Conservation (phyloP, 1,284 basidiomycete genomes). For the Sporisorium graminicola region DNA sequence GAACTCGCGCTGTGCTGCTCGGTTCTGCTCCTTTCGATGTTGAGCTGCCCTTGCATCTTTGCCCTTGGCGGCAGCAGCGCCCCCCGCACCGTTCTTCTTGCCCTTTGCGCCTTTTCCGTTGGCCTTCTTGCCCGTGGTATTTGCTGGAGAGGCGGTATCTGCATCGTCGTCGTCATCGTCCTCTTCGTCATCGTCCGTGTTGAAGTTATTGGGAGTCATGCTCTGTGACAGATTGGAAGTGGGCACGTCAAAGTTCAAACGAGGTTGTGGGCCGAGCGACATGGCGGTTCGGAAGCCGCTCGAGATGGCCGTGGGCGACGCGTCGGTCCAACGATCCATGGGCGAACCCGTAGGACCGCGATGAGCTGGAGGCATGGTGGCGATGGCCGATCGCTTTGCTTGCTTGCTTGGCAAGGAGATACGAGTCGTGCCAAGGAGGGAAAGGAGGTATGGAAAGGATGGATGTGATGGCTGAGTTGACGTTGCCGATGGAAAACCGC, state of each 20-base stretch:
- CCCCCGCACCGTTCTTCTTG: constrained; percentile 22
- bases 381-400: background rate
- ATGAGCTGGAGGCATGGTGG: constrained; percentile 50
- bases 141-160: constrained; percentile 33
- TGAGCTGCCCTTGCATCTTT: constrained; percentile 42
- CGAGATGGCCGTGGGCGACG: constrained; percentile 53
- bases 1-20: constrained; percentile 65
- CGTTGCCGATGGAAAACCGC: too few relatives aligned
- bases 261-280: constrained; percentile 58
- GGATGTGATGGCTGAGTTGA: background rate
- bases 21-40: constrained; percentile 63
- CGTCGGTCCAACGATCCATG: constrained; percentile 59
- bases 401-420: background rate
- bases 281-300: constrained; percentile 58
- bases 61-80: constrained; percentile 28
- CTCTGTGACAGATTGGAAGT: constrained; percentile 20
- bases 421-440: background rate
- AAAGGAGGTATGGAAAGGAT: too few relatives aligned
- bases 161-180: constrained; percentile 51
- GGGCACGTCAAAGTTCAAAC: background rate
- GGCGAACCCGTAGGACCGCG: constrained; percentile 55
- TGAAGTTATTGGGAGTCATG: constrained; percentile 23
- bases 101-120: constrained; percentile 23
- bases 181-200: constrained; percentile 49
- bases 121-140: constrained; percentile 18